Evolutionary conservation across 2,329 filamentous ascomycete genomes (phyloP).

Genomic region (Clonostachys sp.): DNA sequence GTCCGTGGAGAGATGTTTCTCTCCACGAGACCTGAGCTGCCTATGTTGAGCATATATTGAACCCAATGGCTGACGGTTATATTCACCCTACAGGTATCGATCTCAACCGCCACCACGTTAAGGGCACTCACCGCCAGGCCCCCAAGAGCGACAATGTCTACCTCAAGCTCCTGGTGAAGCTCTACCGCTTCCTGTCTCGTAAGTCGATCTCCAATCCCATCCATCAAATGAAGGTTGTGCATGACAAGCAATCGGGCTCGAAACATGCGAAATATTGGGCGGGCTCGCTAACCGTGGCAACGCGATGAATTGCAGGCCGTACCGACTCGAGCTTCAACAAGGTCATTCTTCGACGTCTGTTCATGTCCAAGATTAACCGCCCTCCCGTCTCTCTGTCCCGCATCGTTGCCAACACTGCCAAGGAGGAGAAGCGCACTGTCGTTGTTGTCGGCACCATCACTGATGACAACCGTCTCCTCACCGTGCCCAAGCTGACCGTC

Average conservation of each 20-base stretch:
- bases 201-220: conserved; percentile 37
- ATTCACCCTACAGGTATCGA: conserved; percentile 60
- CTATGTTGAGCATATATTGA: conserved; percentile 57
- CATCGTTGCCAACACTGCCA: conserved; percentile 69
- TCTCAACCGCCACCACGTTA: conserved; percentile 66
- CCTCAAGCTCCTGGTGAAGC: conserved; percentile 95
- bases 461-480: conserved; percentile 92
- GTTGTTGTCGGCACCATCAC: conserved; percentile 94
- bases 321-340: conserved; percentile 99
- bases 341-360: conserved; percentile 93
- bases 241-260: background rate
- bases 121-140: conserved; percentile 79
- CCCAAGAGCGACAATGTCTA: conserved; percentile 99
- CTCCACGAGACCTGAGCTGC: conserved; percentile 9
- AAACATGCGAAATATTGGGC: no score
- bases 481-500: conserved; percentile 86
- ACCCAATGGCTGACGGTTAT: conserved; percentile 57
- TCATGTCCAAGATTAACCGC: conserved; percentile 98
- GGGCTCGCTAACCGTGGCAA: background rate
- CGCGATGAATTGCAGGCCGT: conserved; percentile 56
- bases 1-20: conserved; percentile 6
- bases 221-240: background rate
- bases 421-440: conserved; percentile 75
- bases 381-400: conserved; percentile 92
- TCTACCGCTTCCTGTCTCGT: conserved; percentile 96